Evolutionary conservation across 257 asterid genomes (phyloP).

Genomic region (Solanum neorickii): DNA sequence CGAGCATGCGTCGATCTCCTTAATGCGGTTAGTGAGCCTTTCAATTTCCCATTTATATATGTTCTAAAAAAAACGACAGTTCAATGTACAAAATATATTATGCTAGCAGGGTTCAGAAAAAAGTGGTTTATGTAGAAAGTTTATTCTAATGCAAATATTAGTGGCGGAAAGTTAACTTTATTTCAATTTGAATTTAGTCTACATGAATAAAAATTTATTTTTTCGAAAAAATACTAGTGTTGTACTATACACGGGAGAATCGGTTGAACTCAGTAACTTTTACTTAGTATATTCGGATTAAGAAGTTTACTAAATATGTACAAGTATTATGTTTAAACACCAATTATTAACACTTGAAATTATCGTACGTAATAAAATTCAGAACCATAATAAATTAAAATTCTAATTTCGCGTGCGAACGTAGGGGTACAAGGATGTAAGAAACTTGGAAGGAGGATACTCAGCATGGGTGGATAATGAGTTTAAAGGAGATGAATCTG

Average conservation of each 20-base stretch:
- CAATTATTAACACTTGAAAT: no score
- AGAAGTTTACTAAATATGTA: no score
- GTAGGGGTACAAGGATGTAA: conserved; percentile 8
- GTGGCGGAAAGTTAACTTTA: no score
- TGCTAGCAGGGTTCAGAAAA: no score
- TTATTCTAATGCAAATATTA: no score
- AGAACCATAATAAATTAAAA: no score
- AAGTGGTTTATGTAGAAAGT: background rate
- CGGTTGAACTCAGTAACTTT: no score
- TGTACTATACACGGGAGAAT: no score
- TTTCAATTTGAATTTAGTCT: background rate
- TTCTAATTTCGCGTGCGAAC: background rate
- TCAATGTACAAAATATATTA: no score
- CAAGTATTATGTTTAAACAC: no score
- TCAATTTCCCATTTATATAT: background rate
- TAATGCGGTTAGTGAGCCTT: background rate
- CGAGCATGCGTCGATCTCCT: conserved; percentile 14
- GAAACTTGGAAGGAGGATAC: conserved; percentile 10
- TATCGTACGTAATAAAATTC: no score
- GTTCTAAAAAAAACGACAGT: accelerated
- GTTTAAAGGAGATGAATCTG: conserved; percentile 5
- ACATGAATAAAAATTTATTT: background rate
- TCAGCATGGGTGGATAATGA: conserved; percentile 15
- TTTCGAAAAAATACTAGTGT: background rate
- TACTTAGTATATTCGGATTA: no score